Base-by-base conservation (phyloP, 192 early-diverging fungal species). In the Backusella morwellensis region DNA sequence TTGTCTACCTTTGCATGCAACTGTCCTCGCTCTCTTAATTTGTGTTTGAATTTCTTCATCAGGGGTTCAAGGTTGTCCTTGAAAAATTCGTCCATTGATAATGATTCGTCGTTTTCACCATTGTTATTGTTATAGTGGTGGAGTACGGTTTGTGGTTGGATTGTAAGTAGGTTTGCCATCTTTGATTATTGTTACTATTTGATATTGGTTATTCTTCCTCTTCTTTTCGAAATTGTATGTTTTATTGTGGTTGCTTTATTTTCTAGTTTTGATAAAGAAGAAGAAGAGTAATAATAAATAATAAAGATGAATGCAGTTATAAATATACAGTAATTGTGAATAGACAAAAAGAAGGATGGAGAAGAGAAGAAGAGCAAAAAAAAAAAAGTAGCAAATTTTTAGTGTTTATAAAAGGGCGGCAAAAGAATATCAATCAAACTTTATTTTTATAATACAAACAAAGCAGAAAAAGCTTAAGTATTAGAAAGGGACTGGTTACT, bases 1-100 rank as follows among this genome's bases (percentile, higher is more conserved):
- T 54, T 66, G 17, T 77, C 41, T 1, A 83, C 59, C 44, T 79
- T 83, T 21, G 63, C 26, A 3, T 63, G 38, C 0, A 75, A 75
- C 19, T 75, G 75, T n/a, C 75, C 72, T 68, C 75, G 70, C 19
- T 78, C 19, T 38, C 73, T 38, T 38, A 41, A 69, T 21, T 63
- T 68, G 76, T 77, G 54, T 42, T 77, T 81, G 54, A 81, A 70
- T 21, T 74, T 77, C 6, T 75, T 77, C 47, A 81, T 26, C 26
- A 81, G 66, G 11, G 80, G 80, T 59, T 56, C 44, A 4, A 81
- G 74, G 2, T 73, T 66, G 11, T 81, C 69, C 41, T 70, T 73
- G 32, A 81, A 70, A 59, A 81, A 78, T 29, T 75, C 69, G 26
- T 81, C 80, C 17, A 81, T 44, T 32, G 75, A 73, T 1, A 59